Percentiles rank a stretch among this genome's conserved stretches.
phyloP scores from a whole-genome alignment of 2,329 filamentous ascomycete genomes.

The Scleromitrula shiraiana region DNA sequence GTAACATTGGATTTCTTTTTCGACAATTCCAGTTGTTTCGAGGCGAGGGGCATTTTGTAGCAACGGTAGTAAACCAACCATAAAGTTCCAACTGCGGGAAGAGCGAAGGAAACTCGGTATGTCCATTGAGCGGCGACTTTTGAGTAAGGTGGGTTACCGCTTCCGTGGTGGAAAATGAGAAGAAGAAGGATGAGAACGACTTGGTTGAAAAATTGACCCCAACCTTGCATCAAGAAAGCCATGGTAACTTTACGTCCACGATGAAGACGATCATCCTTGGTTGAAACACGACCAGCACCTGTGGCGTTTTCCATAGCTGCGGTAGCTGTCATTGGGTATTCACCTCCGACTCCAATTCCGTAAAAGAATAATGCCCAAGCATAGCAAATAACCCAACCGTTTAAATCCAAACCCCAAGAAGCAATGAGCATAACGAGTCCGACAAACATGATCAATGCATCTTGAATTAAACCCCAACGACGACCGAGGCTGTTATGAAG shows the following conservation, averaged over 20 bases:
- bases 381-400: slow-evolving; percentile 97
- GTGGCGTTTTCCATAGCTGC: slow-evolving; percentile 90
- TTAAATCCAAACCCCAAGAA: slow-evolving; percentile 76
- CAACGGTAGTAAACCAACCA: slow-evolving; percentile 96
- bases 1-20: slow-evolving; percentile 86
- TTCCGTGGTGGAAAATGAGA: slow-evolving; percentile 70
- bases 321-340: slow-evolving; percentile 95
- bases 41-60: slow-evolving; percentile 87
- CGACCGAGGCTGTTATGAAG: slow-evolving; percentile 70
- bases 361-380: slow-evolving; percentile 93
- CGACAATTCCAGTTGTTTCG: slow-evolving; percentile 69
- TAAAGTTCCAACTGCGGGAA: slow-evolving; percentile 81
- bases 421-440: slow-evolving; percentile 88
- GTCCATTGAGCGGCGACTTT: slow-evolving; percentile 75
- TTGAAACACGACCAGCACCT: slow-evolving; percentile 78
- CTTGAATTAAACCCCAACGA: slow-evolving; percentile 92
- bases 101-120: slow-evolving; percentile 85
- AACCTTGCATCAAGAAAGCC: slow-evolving; percentile 97
- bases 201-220: slow-evolving; percentile 95
- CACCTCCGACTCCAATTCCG: slow-evolving; percentile 67
- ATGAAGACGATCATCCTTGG: slow-evolving; percentile 86
- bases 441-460: slow-evolving; percentile 88
- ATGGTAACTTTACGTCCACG: slow-evolving; percentile 92
- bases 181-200: slow-evolving; percentile 78
- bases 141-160: slow-evolving; percentile 61